A percentile compares a stretch with the other conserved stretches of the same genome.
Evolutionary conservation across 1,139 yeast genomes (phyloP).

Genomic region (Pichia sp.): DNA sequence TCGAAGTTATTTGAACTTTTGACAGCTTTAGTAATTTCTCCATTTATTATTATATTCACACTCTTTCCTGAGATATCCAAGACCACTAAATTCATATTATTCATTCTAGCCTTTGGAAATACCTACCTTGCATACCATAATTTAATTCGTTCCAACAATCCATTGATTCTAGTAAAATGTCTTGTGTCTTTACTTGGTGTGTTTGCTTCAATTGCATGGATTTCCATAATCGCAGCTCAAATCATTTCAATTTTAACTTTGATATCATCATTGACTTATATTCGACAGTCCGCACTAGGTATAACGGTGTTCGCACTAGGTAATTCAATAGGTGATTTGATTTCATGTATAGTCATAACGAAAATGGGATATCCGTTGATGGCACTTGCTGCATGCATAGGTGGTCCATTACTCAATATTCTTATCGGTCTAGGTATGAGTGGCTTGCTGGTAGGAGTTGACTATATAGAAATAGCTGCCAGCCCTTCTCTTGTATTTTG

Average conservation of each 20-base stretch:
- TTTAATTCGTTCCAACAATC: slow-evolving; percentile 17
- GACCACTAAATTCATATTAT: slow-evolving; percentile 8
- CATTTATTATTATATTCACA: slow-evolving; percentile 19
- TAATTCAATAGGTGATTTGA: slow-evolving; percentile 83
- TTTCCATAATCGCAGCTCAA: slow-evolving; percentile 70
- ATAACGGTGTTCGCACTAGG: slow-evolving; percentile 88
- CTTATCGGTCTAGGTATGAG: slow-evolving; percentile 61
- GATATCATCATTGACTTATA: slow-evolving; percentile 49
- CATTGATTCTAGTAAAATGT: slow-evolving; percentile 30
- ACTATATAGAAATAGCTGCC: slow-evolving; percentile 16
- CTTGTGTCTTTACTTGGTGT: slow-evolving; percentile 54
- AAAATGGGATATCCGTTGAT: slow-evolving; percentile 81
- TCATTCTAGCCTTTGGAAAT: slow-evolving; percentile 6
- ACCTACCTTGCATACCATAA: slow-evolving; percentile 18
- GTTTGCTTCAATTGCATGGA: slow-evolving; percentile 61
- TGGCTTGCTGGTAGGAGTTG: slow-evolving; percentile 43
- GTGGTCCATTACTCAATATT: slow-evolving; percentile 74
- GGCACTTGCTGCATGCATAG: slow-evolving; percentile 94
- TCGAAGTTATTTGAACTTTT: slow-evolving; percentile 17
- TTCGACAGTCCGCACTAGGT: slow-evolving; percentile 81
- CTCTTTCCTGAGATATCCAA: slow-evolving; percentile 18
- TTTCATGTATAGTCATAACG: slow-evolving; percentile 80
- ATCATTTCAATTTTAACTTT: slow-evolving; percentile 64
- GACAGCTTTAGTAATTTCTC: slow-evolving; percentile 20
- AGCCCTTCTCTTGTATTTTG: slow-evolving; percentile 33